Conservation (phyloP, 345 rosid genomes). For the Murraya paniculata region DNA sequence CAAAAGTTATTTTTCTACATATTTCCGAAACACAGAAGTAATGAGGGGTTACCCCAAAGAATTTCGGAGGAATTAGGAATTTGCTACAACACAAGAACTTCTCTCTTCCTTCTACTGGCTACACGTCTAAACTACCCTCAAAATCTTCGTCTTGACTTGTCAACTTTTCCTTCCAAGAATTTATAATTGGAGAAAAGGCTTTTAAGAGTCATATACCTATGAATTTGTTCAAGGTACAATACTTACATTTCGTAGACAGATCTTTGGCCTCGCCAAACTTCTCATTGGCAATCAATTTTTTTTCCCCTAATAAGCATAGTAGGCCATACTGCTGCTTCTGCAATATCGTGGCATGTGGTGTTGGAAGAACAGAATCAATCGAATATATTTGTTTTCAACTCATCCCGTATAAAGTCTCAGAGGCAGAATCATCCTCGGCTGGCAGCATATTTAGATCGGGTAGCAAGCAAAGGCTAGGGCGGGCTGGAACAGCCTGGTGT, state of each 20-base stretch:
- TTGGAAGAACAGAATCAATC: not conserved
- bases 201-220: not conserved
- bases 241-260: not conserved
- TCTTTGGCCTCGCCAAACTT: not conserved
- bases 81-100: constrained; percentile 11
- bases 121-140: constrained; percentile 9
- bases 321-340: not conserved
- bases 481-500: constrained; percentile 7
- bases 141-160: not conserved
- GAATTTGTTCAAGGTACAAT: not conserved
- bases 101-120: not conserved
- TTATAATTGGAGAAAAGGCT: not conserved
- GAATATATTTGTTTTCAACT: constrained; percentile 28
- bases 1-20: constrained; percentile 23
- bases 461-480: constrained; percentile 33
- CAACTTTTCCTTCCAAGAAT: not conserved
- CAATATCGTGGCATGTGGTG: not conserved
- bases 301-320: not conserved
- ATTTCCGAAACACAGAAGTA: constrained; percentile 22
- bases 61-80: constrained; percentile 13
- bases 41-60: constrained; percentile 34
- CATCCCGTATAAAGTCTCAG: constrained; percentile 32
- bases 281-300: not conserved
- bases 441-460: constrained; percentile 84
- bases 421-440: constrained; percentile 39